Evolutionary conservation across 1,139 yeast genomes (phyloP).

Genomic region (Yamadazyma atmosphaerica): DNA sequence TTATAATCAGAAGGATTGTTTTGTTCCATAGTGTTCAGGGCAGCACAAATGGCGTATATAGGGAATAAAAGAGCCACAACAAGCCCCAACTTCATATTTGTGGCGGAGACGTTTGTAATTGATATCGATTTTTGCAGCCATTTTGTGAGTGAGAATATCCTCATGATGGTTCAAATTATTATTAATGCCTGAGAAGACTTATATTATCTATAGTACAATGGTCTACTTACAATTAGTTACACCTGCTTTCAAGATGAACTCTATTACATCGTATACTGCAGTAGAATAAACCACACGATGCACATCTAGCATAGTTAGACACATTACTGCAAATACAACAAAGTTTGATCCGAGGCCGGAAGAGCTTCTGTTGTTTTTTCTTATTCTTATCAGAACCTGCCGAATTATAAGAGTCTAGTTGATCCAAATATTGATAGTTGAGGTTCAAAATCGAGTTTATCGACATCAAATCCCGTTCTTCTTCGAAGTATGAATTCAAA

Average conservation of each 20-base stretch:
- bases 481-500: slow-evolving; percentile 48
- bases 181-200: too few relatives aligned
- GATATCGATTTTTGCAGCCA: not conserved
- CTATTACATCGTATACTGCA: slow-evolving; percentile 45
- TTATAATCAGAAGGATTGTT: slow-evolving; percentile 7
- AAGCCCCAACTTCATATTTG: not conserved
- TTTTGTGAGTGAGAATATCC: too few relatives aligned
- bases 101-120: not conserved
- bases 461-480: slow-evolving; percentile 45
- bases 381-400: slow-evolving; percentile 13
- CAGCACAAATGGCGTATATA: too few relatives aligned
- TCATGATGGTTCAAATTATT: too few relatives aligned
- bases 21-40: too few relatives aligned
- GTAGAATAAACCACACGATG: slow-evolving; percentile 40
- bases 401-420: slow-evolving; percentile 22
- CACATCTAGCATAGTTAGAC: slow-evolving; percentile 42
- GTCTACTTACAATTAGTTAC: slow-evolving; percentile 20
- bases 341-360: slow-evolving; percentile 37
- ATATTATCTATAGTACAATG: too few relatives aligned
- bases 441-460: slow-evolving; percentile 42
- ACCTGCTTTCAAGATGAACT: slow-evolving; percentile 46
- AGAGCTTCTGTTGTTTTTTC: slow-evolving; percentile 17
- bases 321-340: slow-evolving; percentile 47
- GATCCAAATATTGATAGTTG: slow-evolving; percentile 45
- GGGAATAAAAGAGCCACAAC: not conserved